Conservation (phyloP, 441 rosid species). For the Pelargonium citronellum region DNA sequence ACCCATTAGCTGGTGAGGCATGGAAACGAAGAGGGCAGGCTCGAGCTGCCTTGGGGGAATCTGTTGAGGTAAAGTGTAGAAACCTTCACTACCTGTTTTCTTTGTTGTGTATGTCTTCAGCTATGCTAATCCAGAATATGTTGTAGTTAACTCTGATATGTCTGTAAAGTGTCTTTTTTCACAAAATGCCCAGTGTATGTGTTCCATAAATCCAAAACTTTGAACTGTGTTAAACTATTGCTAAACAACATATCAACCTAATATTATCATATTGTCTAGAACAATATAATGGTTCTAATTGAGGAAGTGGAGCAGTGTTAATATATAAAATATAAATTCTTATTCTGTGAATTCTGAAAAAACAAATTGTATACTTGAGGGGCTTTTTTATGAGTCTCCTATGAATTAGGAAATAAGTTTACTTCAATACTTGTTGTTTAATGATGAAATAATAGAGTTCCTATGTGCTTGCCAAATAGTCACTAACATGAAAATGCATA, state of each 20-base stretch:
- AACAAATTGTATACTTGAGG: not conserved
- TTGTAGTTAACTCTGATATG: not conserved
- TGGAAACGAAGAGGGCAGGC: conserved; percentile 99
- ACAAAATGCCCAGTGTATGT: not conserved
- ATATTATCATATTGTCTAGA: not conserved
- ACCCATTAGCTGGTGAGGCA: conserved; percentile 95
- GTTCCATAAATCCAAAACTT: conserved; percentile 1
- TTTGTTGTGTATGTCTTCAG: conserved; percentile 3
- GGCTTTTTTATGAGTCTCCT: not conserved
- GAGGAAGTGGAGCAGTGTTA: not conserved
- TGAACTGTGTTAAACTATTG: not conserved
- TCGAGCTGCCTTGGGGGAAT: conserved; percentile 93
- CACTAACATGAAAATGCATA: conserved; percentile 1
- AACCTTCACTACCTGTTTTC: conserved; percentile 11
- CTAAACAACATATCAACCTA: not conserved
- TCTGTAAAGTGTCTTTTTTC: not conserved
- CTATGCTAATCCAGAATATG: not conserved
- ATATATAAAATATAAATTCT: not conserved
- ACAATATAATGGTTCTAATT: not conserved
- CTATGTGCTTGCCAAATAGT: conserved; percentile 12
- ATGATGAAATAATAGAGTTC: conserved; percentile 9
- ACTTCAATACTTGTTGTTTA: not conserved
- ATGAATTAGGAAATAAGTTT: not conserved
- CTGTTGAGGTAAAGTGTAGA: conserved; percentile 52
- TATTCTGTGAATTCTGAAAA: not conserved